A percentile compares a stretch with the other conserved stretches of the same genome.
These are phyloP conservation scores for Dothidotthia symphoricarpi DNA, from an alignment of 2,329 filamentous ascomycete genomes.

Conservation along the genomic window DNA sequence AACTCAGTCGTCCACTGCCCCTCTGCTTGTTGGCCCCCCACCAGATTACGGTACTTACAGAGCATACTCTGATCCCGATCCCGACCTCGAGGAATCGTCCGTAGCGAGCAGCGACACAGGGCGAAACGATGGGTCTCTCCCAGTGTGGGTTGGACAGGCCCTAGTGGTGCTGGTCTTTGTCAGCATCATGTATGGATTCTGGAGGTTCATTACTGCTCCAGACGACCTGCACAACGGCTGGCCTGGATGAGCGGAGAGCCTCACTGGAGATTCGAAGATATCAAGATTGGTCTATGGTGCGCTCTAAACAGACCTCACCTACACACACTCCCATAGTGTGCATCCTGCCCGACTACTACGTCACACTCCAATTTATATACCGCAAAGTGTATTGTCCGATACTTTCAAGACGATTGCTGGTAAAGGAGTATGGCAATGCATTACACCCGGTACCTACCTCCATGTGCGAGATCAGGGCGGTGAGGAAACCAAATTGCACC, in stretches of 20 bases:
- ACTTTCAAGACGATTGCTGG: too few species aligned
- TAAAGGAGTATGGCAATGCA: too few species aligned
- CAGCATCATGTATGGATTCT: conserved; percentile 34
- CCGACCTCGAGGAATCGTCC: conserved; percentile 30
- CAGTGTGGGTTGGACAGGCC: conserved; percentile 31
- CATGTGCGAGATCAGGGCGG: too few species aligned
- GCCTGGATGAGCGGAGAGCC: not conserved
- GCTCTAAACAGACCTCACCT: too few species aligned
- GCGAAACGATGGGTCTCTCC: conserved; percentile 19
- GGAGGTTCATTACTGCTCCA: conserved; percentile 24
- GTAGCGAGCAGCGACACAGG: conserved; percentile 31
- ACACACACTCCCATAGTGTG: too few species aligned
- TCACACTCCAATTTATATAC: too few species aligned
- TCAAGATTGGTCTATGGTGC: not conserved
- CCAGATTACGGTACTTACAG: conserved; percentile 34
- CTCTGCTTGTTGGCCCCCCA: conserved; percentile 31
- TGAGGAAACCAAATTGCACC: too few species aligned
- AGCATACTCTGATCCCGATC: conserved; percentile 27
- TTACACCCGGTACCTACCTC: too few species aligned
- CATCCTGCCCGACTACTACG: too few species aligned
- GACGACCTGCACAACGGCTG: conserved; percentile 9
- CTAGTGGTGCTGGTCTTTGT: conserved; percentile 29
- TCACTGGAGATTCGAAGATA: not conserved
- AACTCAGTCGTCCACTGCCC: conserved; percentile 21
- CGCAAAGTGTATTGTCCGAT: too few species aligned